These are phyloP conservation scores for Malassezia restricta DNA, from an alignment of 1,284 basidiomycete species.

Conservation along the genomic window DNA sequence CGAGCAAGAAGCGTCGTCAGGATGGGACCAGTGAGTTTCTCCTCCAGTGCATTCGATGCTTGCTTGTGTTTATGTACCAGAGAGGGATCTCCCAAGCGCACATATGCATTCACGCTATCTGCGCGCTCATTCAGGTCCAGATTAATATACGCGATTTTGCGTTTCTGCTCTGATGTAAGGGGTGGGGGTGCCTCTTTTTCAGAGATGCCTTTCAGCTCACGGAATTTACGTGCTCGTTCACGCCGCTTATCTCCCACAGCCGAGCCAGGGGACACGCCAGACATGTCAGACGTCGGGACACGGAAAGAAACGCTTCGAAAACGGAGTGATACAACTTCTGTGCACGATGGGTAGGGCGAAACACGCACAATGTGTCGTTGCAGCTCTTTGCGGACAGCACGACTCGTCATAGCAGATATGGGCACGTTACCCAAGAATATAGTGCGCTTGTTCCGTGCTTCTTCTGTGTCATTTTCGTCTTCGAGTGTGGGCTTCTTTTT, in stretches of 20 bases:
- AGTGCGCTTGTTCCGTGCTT: constrained; percentile 60
- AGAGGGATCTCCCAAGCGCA: constrained; percentile 30
- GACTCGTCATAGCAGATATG: constrained; percentile 61
- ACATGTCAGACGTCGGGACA: constrained; percentile 36
- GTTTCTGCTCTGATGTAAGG: constrained; percentile 73
- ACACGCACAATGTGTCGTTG: constrained; percentile 42
- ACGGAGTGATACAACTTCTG: constrained; percentile 32
- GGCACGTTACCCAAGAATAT: constrained; percentile 87
- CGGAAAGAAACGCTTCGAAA: constrained; percentile 45
- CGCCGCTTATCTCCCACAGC: constrained; percentile 43
- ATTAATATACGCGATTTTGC: constrained; percentile 86
- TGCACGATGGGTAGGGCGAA: constrained; percentile 28
- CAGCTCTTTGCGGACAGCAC: constrained; percentile 50
- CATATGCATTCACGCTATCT: constrained; percentile 37
- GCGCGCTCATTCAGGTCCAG: constrained; percentile 52
- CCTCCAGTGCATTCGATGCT: constrained; percentile 8
- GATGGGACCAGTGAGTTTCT: constrained; percentile 46
- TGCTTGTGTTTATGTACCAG: constrained; percentile 9
- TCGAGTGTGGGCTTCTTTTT: constrained; percentile 25
- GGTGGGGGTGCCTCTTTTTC: constrained; percentile 46
- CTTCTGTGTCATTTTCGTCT: constrained; percentile 20
- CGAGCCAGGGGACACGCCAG: constrained; percentile 18
- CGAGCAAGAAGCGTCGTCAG: constrained; percentile 58
- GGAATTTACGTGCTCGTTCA: constrained; percentile 57
- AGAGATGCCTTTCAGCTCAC: constrained; percentile 47